These are phyloP conservation scores for Rubia balearica DNA, from an alignment of 305 asterid species.

Conservation along the genomic window DNA sequence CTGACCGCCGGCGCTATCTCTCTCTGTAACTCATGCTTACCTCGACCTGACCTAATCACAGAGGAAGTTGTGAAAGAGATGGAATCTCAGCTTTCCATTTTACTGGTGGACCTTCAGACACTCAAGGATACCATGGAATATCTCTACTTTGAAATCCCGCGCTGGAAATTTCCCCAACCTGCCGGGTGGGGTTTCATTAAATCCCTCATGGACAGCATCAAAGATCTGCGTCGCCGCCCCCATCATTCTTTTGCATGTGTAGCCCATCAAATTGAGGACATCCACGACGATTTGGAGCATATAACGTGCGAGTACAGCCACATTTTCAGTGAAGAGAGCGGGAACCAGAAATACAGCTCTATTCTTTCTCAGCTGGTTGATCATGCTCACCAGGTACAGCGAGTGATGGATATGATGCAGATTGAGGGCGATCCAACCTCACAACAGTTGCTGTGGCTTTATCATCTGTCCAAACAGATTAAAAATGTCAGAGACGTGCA, in stretches of 20 bases:
- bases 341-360: neutral
- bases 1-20: neutral
- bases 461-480: neutral
- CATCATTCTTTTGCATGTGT: neutral
- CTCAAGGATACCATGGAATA: neutral
- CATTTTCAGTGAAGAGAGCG: neutral
- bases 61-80: neutral
- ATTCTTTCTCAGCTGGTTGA: slow-evolving; percentile 7
- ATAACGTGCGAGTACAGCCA: neutral
- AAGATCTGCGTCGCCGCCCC: neutral
- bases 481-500: neutral
- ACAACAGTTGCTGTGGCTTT: slow-evolving; percentile 4
- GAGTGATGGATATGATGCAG: slow-evolving; percentile 14
- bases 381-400: slow-evolving; percentile 20
- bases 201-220: neutral
- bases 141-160: neutral
- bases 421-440: neutral
- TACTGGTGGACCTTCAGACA: neutral
- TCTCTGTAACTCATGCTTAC: neutral
- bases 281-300: neutral
- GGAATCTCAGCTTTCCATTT: neutral
- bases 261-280: neutral
- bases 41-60: neutral
- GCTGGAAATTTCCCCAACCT: neutral
- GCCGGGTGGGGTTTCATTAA: neutral